Conservation (phyloP, 176 grass and related monocot genomes). For the Avena sativa region DNA sequence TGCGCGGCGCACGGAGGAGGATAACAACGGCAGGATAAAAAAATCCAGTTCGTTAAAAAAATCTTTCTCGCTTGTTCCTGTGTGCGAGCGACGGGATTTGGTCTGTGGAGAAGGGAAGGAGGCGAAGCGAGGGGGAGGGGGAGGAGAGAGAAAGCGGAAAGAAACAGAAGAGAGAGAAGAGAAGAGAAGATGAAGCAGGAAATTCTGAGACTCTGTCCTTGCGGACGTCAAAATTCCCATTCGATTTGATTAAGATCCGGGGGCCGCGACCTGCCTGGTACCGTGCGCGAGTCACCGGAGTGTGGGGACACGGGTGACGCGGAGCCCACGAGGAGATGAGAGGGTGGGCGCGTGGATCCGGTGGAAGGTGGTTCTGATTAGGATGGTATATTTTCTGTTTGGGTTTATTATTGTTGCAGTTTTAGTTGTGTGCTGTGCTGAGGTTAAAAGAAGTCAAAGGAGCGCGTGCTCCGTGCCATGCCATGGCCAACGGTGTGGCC, state of each 20-base stretch:
- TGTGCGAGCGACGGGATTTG: conserved; percentile 39
- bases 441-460: conserved; percentile 45
- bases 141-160: conserved; percentile 16
- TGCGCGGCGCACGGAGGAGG: background rate
- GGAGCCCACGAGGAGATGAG: background rate
- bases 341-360: accelerated
- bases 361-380: background rate
- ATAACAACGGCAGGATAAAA: background rate
- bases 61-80: background rate
- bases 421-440: conserved; percentile 6
- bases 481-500: conserved; percentile 13
- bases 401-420: background rate
- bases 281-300: accelerated
- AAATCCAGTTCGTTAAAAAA: conserved; percentile 19
- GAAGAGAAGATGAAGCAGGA: background rate
- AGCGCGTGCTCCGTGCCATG: background rate
- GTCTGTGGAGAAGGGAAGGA: conserved; percentile 1
- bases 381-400: background rate
- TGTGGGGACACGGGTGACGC: accelerated
- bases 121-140: background rate
- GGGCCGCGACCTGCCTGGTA: accelerated
- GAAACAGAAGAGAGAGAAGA: background rate
- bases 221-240: conserved; percentile 99
- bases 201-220: conserved; percentile 62
- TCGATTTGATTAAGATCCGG: conserved; percentile 74